phyloP scores from a whole-genome alignment of 768 basidiomycete species.

The Jaapia argillacea region DNA sequence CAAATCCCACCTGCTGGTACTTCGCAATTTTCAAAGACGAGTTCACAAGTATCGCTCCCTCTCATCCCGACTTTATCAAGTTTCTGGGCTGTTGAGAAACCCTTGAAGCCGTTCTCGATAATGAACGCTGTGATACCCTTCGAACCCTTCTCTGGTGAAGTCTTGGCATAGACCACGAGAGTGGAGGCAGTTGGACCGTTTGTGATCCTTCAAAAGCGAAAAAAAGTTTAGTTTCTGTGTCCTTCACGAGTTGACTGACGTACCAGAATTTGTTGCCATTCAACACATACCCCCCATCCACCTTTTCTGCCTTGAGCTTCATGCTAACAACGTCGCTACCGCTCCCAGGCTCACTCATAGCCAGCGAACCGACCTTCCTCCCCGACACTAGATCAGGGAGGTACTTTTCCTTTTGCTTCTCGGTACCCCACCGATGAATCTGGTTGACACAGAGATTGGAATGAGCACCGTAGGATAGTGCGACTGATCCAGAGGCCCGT shows the following conservation, averaged over 20 bases:
- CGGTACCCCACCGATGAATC: slow-evolving; percentile 78
- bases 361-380: slow-evolving; percentile 77
- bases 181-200: slow-evolving; percentile 91
- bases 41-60: slow-evolving; percentile 89
- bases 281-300: slow-evolving; percentile 64
- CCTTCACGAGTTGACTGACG: slow-evolving; percentile 17
- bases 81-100: slow-evolving; percentile 85
- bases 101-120: slow-evolving; percentile 71
- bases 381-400: slow-evolving; percentile 75
- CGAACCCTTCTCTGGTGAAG: slow-evolving; percentile 62
- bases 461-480: slow-evolving; percentile 86
- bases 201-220: slow-evolving; percentile 65
- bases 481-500: slow-evolving; percentile 83
- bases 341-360: slow-evolving; percentile 89
- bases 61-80: slow-evolving; percentile 97
- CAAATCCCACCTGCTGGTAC: slow-evolving; percentile 66
- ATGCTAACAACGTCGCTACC: slow-evolving; percentile 97
- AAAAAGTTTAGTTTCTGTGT: background rate
- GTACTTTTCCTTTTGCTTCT: slow-evolving; percentile 76
- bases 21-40: slow-evolving; percentile 85
- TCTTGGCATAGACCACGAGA: slow-evolving; percentile 89
- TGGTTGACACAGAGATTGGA: slow-evolving; percentile 73
- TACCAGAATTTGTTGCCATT: slow-evolving; percentile 95
- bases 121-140: slow-evolving; percentile 93
- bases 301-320: slow-evolving; percentile 73